A percentile compares a stretch with the other conserved stretches of the same genome.
phyloP scores from a whole-genome alignment of 1,284 basidiomycete genomes.

The Entoloma clypeatum region DNA sequence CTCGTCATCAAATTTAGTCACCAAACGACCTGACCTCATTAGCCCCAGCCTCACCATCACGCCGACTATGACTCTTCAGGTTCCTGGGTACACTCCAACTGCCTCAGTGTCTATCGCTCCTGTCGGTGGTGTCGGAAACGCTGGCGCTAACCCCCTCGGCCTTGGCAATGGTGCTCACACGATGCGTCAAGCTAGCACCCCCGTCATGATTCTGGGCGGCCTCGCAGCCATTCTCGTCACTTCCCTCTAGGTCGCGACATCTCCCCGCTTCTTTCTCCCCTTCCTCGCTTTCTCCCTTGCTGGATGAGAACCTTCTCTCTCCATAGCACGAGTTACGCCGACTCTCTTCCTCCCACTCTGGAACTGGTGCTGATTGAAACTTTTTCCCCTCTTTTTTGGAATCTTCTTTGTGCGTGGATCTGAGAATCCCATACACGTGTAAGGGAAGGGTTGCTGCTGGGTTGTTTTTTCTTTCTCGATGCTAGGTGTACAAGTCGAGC shows the following conservation, averaged over 20 bases:
- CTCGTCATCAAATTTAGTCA: background rate
- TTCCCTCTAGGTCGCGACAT: conserved; percentile 33
- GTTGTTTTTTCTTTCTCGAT: conserved; percentile 21
- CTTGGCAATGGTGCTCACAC: conserved; percentile 29
- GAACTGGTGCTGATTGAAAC: conserved; percentile 23
- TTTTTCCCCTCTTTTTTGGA: conserved; percentile 6
- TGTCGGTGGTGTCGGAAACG: conserved; percentile 50
- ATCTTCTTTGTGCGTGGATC: conserved; percentile 14
- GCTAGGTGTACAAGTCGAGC: conserved; percentile 20
- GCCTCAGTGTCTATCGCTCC: conserved; percentile 20
- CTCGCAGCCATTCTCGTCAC: conserved; percentile 34
- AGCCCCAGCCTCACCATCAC: conserved; percentile 18
- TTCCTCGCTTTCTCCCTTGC: conserved; percentile 10
- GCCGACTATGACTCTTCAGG: conserved; percentile 19
- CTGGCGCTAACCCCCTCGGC: conserved; percentile 38
- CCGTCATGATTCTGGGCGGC: conserved; percentile 35
- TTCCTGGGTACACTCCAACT: conserved; percentile 10
- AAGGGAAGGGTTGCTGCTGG: conserved; percentile 15
- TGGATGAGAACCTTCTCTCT: conserved; percentile 16
- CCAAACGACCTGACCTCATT: conserved; percentile 1
- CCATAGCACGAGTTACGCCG: conserved; percentile 20
- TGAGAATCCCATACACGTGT: conserved; percentile 16
- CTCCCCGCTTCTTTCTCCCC: conserved; percentile 7
- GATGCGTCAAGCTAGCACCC: conserved; percentile 33
- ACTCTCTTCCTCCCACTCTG: conserved; percentile 14